These are phyloP conservation scores for Mallotus nudiflorus DNA, from an alignment of 345 rosid genomes.

Conservation along the genomic window DNA sequence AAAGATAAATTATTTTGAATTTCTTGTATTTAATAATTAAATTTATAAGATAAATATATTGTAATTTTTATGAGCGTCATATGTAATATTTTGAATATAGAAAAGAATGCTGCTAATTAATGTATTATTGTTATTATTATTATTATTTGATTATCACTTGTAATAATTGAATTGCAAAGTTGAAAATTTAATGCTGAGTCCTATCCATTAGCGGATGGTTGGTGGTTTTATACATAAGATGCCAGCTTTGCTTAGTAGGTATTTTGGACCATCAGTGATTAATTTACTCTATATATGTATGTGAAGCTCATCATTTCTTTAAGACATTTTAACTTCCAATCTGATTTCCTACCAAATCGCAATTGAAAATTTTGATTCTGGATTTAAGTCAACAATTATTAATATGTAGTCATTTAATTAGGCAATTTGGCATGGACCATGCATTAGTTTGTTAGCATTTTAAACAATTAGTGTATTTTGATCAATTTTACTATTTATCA, in stretches of 20 bases:
- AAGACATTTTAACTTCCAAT: slow-evolving; percentile 2
- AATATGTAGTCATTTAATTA: neutral
- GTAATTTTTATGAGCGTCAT: too few species aligned
- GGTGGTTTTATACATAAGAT: slow-evolving; percentile 12
- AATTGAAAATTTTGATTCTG: neutral
- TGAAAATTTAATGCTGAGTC: neutral
- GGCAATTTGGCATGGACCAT: neutral
- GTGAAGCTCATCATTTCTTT: neutral
- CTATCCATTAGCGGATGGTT: slow-evolving; percentile 19
- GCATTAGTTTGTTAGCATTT: neutral
- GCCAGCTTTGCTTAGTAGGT: slow-evolving; percentile 28
- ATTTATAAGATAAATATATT: too few species aligned
- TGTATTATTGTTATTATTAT: neutral
- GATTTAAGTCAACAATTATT: neutral
- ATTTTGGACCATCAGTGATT: neutral
- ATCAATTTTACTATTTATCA: too few species aligned
- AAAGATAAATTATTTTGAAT: too few species aligned
- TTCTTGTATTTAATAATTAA: too few species aligned
- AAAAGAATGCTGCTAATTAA: neutral
- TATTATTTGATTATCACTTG: too few species aligned
- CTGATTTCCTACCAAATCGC: slow-evolving; percentile 14
- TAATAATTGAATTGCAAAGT: too few species aligned
- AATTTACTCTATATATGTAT: neutral
- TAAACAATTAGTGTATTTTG: neutral
- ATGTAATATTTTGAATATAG: too few species aligned